Evolutionary conservation across 2,329 filamentous ascomycete genomes (phyloP).

Genomic region (Venturia oleaginea): DNA sequence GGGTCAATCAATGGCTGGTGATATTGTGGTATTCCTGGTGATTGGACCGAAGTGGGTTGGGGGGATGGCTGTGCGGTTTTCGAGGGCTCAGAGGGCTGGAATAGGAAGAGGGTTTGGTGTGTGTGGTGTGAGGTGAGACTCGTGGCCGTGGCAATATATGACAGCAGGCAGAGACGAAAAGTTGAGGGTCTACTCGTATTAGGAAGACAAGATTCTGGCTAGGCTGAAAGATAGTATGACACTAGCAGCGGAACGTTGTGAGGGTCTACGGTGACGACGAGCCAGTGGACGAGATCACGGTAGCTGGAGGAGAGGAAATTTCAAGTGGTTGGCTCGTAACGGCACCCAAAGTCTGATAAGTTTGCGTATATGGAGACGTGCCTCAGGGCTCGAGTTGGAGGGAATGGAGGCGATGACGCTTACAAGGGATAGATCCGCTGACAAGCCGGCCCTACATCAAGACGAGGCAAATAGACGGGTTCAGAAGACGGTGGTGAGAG

Average conservation of each 20-base stretch:
- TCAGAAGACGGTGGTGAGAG: too few species aligned
- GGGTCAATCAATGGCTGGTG: neutral
- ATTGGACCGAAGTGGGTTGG: neutral
- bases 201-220: neutral
- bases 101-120: neutral
- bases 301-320: neutral
- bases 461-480: too few species aligned
- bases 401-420: neutral
- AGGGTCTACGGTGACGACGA: conserved; percentile 4
- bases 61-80: neutral
- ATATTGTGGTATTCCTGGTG: neutral
- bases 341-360: neutral
- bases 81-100: too few species aligned
- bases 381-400: neutral
- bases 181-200: neutral
- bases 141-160: neutral
- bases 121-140: neutral
- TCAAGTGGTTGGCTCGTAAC: neutral
- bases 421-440: neutral
- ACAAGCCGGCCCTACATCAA: neutral
- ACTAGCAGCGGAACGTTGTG: conserved; percentile 6
- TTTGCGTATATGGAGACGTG: neutral
- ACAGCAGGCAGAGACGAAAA: neutral
- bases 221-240: conserved; percentile 1
- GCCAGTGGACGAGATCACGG: neutral